Evolutionary conservation across 352 stramenopile species (phyloP).

Genomic region (Blastocystis sp.): DNA sequence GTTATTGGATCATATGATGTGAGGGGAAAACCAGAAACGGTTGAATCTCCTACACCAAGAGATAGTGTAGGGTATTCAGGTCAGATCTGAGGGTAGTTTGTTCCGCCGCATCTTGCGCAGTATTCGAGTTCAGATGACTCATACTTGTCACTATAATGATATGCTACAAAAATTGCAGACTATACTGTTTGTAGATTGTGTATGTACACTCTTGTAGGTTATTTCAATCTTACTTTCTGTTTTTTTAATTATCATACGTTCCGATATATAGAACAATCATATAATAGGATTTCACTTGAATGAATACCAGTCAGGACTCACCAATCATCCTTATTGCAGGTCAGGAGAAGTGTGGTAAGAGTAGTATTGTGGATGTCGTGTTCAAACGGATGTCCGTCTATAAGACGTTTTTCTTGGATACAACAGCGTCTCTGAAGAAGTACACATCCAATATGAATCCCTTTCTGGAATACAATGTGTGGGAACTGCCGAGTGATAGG

Average conservation of each 20-base stretch:
- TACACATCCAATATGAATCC: conserved; percentile 47
- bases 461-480: conserved; percentile 60
- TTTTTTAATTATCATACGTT: neutral
- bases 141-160: neutral
- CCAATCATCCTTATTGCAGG: conserved; percentile 60
- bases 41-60: neutral
- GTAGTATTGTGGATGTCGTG: conserved; percentile 61
- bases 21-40: neutral
- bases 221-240: neutral
- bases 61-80: neutral
- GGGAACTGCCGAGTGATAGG: conserved; percentile 51
- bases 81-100: neutral
- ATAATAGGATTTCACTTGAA: neutral
- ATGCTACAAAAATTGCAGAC: neutral
- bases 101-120: conserved; percentile 21
- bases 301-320: neutral
- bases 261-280: neutral
- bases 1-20: neutral
- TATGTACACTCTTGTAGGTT: too few species aligned
- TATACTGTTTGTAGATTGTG: too few species aligned
- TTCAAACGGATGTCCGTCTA: conserved; percentile 62
- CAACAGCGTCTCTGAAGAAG: conserved; percentile 44
- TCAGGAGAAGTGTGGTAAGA: conserved; percentile 62
- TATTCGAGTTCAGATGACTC: conserved; percentile 10
- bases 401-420: conserved; percentile 60